Evolutionary conservation across 352 stramenopile species (phyloP).

Genomic region (Phytopythium oedochilum): DNA sequence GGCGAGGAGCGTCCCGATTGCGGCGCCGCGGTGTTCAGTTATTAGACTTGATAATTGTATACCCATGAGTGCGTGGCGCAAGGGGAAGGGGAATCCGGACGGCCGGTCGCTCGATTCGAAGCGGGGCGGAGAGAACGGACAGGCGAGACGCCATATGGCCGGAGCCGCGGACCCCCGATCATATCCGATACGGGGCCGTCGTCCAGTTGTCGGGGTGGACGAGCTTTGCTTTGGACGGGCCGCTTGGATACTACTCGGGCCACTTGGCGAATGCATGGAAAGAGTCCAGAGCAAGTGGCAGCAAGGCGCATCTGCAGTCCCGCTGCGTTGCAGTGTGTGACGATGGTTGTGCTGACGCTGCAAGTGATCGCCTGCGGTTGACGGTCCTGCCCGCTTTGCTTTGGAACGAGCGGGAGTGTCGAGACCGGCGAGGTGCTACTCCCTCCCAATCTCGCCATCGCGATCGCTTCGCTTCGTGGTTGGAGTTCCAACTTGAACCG

Average conservation of each 20-base stretch:
- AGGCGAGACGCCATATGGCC: background rate
- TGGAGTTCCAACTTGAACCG: background rate
- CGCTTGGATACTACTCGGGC: no score
- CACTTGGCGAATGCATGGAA: background rate
- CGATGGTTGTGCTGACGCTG: no score
- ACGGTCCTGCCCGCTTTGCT: no score
- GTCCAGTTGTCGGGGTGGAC: background rate
- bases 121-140: background rate
- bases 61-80: background rate
- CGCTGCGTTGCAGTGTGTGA: no score
- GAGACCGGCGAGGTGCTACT: background rate
- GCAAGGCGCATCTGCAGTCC: no score
- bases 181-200: background rate
- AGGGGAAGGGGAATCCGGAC: slow-evolving; percentile 2
- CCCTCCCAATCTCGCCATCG: background rate
- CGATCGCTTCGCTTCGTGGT: background rate
- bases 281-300: background rate
- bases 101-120: background rate
- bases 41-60: background rate
- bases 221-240: no score
- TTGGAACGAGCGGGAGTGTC: background rate
- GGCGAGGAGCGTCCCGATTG: no score
- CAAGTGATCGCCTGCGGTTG: no score
- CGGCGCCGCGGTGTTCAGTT: background rate
- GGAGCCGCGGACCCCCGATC: background rate